These are phyloP conservation scores for grape (Vitis vinifera) DNA, from an alignment of 164 flowering plant species.

Conservation along the genomic window DNA sequence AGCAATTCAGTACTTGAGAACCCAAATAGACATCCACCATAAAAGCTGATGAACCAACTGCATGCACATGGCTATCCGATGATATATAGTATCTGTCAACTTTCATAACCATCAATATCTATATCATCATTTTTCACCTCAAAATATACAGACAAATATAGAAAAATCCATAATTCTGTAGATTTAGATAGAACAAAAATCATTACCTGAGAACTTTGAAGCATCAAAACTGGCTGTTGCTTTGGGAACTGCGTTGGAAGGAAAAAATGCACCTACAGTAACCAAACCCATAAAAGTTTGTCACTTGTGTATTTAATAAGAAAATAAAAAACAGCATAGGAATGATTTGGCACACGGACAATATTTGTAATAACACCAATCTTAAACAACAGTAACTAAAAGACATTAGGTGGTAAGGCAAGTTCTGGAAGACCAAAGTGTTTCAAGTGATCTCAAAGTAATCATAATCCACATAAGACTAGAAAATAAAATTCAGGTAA, in stretches of 20 bases:
- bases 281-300: not conserved
- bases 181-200: not conserved
- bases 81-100: no score
- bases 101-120: no score
- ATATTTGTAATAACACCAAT: no score
- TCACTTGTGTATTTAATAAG: not conserved
- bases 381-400: no score
- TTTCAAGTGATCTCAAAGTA: no score
- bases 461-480: no score
- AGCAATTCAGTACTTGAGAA: no score
- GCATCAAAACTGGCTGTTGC: conserved; percentile 69
- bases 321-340: not conserved
- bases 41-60: not conserved
- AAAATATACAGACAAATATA: not conserved
- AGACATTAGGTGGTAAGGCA: no score
- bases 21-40: no score
- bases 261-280: conserved; percentile 59
- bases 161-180: not conserved
- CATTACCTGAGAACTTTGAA: conserved; percentile 83
- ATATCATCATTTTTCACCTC: not conserved
- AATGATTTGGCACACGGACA: not conserved
- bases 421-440: no score
- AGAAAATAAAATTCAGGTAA: no score
- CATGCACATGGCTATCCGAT: not conserved
- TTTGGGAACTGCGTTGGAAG: conserved; percentile 82